phyloP scores from a whole-genome alignment of 179 eudicot genomes.

The Drosera spatulata region DNA sequence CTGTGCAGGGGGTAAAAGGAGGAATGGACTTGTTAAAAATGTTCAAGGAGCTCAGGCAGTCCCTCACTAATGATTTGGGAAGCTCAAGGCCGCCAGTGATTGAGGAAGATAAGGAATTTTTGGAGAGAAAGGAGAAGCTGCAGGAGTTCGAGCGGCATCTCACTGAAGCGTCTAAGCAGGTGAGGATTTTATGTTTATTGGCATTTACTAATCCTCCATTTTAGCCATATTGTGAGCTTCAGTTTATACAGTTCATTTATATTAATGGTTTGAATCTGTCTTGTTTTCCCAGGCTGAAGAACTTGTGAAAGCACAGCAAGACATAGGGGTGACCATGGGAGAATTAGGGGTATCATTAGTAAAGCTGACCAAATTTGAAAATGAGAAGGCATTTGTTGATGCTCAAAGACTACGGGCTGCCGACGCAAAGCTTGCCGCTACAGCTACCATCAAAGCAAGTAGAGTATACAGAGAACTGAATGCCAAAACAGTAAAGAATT shows the following conservation, averaged over 20 bases:
- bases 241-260: too few species aligned
- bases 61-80: conserved; percentile 30
- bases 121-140: conserved; percentile 74
- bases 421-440: conserved; percentile 74
- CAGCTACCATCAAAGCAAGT: too few species aligned
- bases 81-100: conserved; percentile 28
- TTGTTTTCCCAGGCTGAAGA: conserved; percentile 54
- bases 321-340: conserved; percentile 86
- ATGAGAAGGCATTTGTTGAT: conserved; percentile 57
- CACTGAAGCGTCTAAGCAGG: conserved; percentile 70
- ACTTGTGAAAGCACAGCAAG: conserved; percentile 87
- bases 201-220: not conserved
- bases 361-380: conserved; percentile 12
- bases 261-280: not conserved
- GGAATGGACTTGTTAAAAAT: conserved; percentile 81
- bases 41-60: conserved; percentile 84
- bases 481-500: conserved; percentile 78
- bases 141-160: conserved; percentile 58
- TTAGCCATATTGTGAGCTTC: not conserved
- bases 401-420: conserved; percentile 64
- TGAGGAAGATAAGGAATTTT: conserved; percentile 83
- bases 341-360: conserved; percentile 81
- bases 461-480: conserved; percentile 29
- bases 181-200: not conserved
- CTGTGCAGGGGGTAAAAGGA: conserved; percentile 73